A percentile compares a stretch with the other conserved stretches of the same genome.
Evolutionary conservation across 2,329 filamentous ascomycete species (phyloP).

Genomic region (Cladosporium sp.): DNA sequence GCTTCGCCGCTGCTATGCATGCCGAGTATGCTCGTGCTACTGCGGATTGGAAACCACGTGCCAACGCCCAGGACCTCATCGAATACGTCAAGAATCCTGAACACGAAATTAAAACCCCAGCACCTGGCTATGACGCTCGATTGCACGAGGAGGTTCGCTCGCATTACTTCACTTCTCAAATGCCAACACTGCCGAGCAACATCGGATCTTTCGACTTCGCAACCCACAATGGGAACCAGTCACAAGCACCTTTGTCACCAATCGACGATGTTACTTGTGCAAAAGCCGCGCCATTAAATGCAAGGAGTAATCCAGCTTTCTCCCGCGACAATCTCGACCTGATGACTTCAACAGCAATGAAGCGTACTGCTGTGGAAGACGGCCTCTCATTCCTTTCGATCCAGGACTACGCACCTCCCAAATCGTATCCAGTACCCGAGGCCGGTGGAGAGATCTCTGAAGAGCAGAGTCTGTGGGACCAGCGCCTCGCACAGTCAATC

Average conservation of each 20-base stretch:
- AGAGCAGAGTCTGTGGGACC: background rate
- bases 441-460: background rate
- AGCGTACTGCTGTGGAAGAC: background rate
- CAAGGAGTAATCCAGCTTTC: too few relatives aligned
- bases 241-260: background rate
- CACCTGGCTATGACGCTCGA: background rate
- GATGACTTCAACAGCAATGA: background rate
- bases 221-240: background rate
- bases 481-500: constrained; percentile 1
- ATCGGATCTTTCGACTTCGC: constrained; percentile 1
- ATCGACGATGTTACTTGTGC: background rate
- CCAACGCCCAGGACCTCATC: constrained; percentile 1
- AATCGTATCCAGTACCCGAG: background rate
- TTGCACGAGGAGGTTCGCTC: constrained; percentile 7
- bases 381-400: constrained; percentile 1
- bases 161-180: constrained; percentile 3
- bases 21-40: constrained; percentile 47
- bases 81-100: constrained; percentile 1
- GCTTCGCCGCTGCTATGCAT: constrained; percentile 44
- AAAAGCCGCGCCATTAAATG: background rate
- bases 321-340: background rate
- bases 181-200: background rate
- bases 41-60: constrained; percentile 44
- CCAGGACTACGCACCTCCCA: constrained; percentile 4
- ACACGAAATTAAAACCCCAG: background rate